Conservation (phyloP, 257 asterid genomes). For the Euphrasia confusa region DNA sequence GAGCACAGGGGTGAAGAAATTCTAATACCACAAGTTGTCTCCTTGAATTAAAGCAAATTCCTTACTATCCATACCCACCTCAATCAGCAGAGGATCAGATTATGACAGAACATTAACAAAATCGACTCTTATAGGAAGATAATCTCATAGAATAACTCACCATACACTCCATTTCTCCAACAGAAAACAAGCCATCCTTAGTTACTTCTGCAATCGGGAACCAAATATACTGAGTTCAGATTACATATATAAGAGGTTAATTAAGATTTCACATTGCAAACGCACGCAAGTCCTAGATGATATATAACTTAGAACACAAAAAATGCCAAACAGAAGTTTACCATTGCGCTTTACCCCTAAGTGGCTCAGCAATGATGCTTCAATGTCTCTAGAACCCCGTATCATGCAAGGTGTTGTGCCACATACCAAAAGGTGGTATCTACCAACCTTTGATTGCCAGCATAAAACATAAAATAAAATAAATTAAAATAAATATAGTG, state of each 20-base stretch:
- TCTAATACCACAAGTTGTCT: conserved; percentile 4
- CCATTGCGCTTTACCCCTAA: conserved; percentile 97
- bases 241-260: conserved; percentile 23
- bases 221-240: conserved; percentile 16
- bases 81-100: conserved; percentile 15
- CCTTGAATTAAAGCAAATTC: neutral
- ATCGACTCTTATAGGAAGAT: conserved; percentile 16
- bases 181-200: conserved; percentile 96
- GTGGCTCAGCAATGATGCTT: conserved; percentile 78
- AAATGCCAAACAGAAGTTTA: conserved; percentile 29
- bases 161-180: conserved; percentile 99
- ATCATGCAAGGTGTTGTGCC: conserved; percentile 99
- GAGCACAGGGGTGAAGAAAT: neutral
- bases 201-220: conserved; percentile 74
- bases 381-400: conserved; percentile 94
- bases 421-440: conserved; percentile 95
- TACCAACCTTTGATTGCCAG: conserved; percentile 65
- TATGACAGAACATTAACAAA: conserved; percentile 6
- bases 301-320: conserved; percentile 8
- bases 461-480: conserved; percentile 20
- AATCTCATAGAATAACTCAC: conserved; percentile 38
- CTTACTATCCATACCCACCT: conserved; percentile 5
- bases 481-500: conserved; percentile 12
- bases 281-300: neutral
- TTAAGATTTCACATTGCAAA: conserved; percentile 6